Evolutionary conservation across 2,329 filamentous ascomycete genomes (phyloP).

Genomic region (Leptographium radiaticola): DNA sequence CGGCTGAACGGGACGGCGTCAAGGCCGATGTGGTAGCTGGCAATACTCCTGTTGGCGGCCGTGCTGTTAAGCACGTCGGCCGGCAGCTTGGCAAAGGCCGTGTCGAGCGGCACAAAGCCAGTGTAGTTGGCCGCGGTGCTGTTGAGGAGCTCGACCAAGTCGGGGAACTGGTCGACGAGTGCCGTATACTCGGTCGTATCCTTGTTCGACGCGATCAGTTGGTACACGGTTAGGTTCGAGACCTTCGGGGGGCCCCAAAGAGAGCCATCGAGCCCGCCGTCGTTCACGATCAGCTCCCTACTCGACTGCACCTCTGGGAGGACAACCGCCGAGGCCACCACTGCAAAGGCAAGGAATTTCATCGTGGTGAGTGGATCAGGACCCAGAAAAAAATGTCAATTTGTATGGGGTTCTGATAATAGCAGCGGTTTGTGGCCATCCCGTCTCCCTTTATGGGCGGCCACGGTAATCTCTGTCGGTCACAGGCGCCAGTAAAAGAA

Average conservation of each 20-base stretch:
- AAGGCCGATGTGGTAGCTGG: conserved; percentile 63
- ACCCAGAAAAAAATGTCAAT: not conserved
- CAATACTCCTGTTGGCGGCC: conserved; percentile 53
- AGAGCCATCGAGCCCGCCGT: not conserved
- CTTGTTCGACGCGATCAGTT: conserved; percentile 63
- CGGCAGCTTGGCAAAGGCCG: conserved; percentile 52
- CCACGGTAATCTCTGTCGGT: too few species aligned
- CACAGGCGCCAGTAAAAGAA: not conserved
- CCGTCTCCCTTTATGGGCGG: too few species aligned
- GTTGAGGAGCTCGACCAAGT: conserved; percentile 62
- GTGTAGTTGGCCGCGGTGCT: conserved; percentile 63
- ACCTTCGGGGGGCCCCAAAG: not conserved
- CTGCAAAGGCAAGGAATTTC: conserved; percentile 13
- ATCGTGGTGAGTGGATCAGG: conserved; percentile 4
- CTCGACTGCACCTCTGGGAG: conserved; percentile 10
- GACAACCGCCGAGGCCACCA: conserved; percentile 13
- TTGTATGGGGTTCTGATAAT: too few species aligned
- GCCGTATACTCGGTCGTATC: conserved; percentile 66
- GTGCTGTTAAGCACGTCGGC: conserved; percentile 34
- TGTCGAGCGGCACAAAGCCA: conserved; percentile 66
- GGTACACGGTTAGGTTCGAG: conserved; percentile 59
- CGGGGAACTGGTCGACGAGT: conserved; percentile 58
- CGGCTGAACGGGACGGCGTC: conserved; percentile 52
- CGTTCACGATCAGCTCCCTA: conserved; percentile 10
- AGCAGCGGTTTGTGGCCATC: too few species aligned